Conservation (phyloP, 2,329 filamentous ascomycete species). For the Nakataea oryzae region DNA sequence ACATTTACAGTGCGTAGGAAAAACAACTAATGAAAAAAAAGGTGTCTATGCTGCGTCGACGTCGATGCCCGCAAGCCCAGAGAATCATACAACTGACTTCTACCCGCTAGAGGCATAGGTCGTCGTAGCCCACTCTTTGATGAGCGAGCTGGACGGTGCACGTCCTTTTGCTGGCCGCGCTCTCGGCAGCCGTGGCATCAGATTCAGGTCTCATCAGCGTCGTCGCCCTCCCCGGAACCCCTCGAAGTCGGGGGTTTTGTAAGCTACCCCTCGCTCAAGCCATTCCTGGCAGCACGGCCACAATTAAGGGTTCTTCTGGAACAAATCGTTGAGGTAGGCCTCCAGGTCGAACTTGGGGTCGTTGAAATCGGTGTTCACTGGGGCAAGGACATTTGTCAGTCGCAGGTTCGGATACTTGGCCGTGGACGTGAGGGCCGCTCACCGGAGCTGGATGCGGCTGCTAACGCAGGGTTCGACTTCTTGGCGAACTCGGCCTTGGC, state of each 20-base stretch:
- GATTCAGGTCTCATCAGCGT: neutral
- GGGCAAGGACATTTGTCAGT: slow-evolving; percentile 3
- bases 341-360: slow-evolving; percentile 92
- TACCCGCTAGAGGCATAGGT: neutral
- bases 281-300: neutral
- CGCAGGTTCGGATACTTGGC: neutral
- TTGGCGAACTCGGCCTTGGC: slow-evolving; percentile 86
- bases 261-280: neutral
- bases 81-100: neutral
- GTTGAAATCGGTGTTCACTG: slow-evolving; percentile 48
- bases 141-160: neutral
- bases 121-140: neutral
- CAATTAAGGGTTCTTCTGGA: neutral
- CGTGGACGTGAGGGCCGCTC: neutral
- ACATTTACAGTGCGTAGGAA: slow-evolving; percentile 36
- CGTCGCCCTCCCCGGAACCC: neutral
- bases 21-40: slow-evolving; percentile 32
- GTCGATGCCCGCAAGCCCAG: neutral
- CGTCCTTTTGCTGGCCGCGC: neutral
- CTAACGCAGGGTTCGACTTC: slow-evolving; percentile 16
- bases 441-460: neutral
- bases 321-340: slow-evolving; percentile 53
- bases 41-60: slow-evolving; percentile 31
- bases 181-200: neutral
- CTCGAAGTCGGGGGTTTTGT: neutral